These are phyloP conservation scores for Triticum monococcum DNA, from an alignment of 176 grass and related monocot genomes.

Conservation along the genomic window DNA sequence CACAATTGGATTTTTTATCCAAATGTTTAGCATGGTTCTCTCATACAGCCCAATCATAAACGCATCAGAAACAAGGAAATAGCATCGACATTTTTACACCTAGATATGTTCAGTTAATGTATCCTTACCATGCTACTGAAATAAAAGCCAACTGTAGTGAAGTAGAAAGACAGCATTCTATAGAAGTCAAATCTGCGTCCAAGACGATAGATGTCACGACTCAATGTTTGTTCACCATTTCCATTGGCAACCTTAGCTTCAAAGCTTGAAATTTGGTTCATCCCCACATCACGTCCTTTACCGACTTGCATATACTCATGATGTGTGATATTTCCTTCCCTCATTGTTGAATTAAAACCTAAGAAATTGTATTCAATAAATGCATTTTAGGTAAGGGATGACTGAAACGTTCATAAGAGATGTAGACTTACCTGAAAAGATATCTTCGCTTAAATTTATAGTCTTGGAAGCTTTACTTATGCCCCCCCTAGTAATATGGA, in stretches of 20 bases:
- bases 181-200: conserved; percentile 97
- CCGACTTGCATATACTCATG: conserved; percentile 99
- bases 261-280: conserved; percentile 99
- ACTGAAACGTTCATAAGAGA: not conserved
- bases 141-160: conserved; percentile 93
- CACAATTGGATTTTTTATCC: not conserved
- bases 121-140: conserved; percentile 97
- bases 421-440: conserved; percentile 73
- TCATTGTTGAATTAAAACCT: conserved; percentile 97
- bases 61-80: not conserved
- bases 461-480: conserved; percentile 97
- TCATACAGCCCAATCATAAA: not conserved
- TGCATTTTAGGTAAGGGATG: conserved; percentile 6
- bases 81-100: not conserved
- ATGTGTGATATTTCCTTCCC: conserved; percentile 86
- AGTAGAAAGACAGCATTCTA: conserved; percentile 94
- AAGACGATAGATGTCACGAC: conserved; percentile 91
- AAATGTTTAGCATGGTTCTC: not conserved
- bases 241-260: conserved; percentile 96
- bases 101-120: conserved; percentile 12
- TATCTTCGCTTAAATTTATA: conserved; percentile 99
- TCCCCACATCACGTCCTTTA: conserved; percentile 93
- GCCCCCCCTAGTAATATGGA: conserved; percentile 94
- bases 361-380: conserved; percentile 35
- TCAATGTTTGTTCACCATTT: conserved; percentile 97